Base-by-base conservation (phyloP, 306 rosid species). In the Pyrus bretschneideri region DNA sequence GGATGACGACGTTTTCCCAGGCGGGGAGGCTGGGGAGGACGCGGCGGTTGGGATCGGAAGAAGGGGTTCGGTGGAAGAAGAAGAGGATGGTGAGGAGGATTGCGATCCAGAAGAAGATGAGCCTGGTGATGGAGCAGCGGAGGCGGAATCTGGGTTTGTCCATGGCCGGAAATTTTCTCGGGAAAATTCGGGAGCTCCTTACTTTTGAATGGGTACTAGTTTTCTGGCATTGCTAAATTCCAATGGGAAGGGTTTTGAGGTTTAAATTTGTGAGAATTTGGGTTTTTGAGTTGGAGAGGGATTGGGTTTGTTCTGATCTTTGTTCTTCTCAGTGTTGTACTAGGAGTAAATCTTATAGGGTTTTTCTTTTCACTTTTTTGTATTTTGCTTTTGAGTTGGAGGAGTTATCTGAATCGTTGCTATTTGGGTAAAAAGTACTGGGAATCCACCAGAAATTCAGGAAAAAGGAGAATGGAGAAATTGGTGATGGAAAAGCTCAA, bases 1-100 rank as follows among this genome's bases (percentile, higher is more conserved):
- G 44, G 4, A 57, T 67, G 31, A 85, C 72, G 45, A 61, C 64
- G 0, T 42, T 71, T 40, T 78, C 81, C 85, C 85, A 81, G 30
- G 23, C 49, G 52, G 75, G 22, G 1, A 73, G 74, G 66, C 68
- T 73, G 57, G 38, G 88, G n/a, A 81, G 83, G 62, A 59, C 9
- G 40, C 81, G 85, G 57, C 81, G 83, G 9, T 79, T 30, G 3
- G 71, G 25, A 27, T 51, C 2, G 15, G 81, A 2, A 31, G 76
- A 57, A 1, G 80, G 81, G 52, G 78, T 77, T 77, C 60, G 49
- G 18, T 67, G 54, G 38, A 72, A 38, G 69, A 77, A 62, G 45
- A 76, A 55, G 46, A 71, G 72, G 14, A 80, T 9, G 5, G 74
- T 69, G 5, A 77, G 18, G 9, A 81, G 40, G 18, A 75, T 18